Base-by-base conservation (phyloP, 305 asterid genomes). In the Solanum chacoense region DNA sequence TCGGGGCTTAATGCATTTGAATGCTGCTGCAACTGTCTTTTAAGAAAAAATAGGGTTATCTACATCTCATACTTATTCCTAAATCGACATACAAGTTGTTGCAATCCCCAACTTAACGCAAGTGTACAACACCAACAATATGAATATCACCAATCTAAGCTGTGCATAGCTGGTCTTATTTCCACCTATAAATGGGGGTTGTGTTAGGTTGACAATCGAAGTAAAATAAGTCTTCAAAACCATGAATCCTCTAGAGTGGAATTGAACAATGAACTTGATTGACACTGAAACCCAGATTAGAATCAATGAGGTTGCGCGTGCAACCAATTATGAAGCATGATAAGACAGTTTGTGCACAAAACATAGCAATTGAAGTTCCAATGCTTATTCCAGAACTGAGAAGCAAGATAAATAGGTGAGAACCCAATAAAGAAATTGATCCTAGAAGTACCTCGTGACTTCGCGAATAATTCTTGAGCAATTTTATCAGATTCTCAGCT, bases 381-480 rank as follows among this genome's bases (percentile, higher is more conserved):
- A 77, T 2, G 37, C 71, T n/a, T 8, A 77, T 35, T 67, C 85
- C 31, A 88, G 2, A 84, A 26, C 45, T 88, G 26, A 72, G 78
- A 50, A 14, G 76, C 72, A 18, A 50, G 83, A 63, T 77, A 90
- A 14, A 77, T 35, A 18, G 71, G 76, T 72, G 85, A 87, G 67
- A 40, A 79, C 67, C 72, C 74, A 85, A 31, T 72, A 31, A 31
- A 22, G 29, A 74, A 80, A 75, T 24, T 37, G 55, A 84, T 36
- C 87, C 77, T 24, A 79, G 63, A 37, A 45, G 59, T 92, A 96
- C 99, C 93, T 96, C 98, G 8, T 94, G 94, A 89, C 97, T 97
- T 93, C 99, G 92, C 26, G 98, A 93, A 94, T 97, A 96, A 92
- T 97, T 97, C 91, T 97, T 96, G 50, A 97, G 93, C 92, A 95